Conservation (phyloP, 805 yeast genomes). For the Myxozyma sirexii region DNA sequence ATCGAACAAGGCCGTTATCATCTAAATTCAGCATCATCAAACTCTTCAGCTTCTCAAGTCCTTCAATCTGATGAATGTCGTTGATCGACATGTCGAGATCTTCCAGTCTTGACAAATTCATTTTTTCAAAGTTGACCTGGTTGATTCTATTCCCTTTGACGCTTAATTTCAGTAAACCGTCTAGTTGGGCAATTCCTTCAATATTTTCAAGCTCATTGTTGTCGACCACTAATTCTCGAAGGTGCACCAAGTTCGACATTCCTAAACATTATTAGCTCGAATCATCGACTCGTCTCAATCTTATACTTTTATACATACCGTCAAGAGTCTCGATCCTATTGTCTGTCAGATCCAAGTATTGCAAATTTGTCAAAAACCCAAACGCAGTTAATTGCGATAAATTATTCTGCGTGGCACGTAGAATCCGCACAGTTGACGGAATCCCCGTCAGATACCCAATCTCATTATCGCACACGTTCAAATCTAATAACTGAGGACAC, state of each 20-base stretch:
- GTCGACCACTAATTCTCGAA: conserved; percentile 50
- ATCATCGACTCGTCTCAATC: neutral
- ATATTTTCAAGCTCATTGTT: conserved; percentile 47
- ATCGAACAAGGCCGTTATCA: conserved; percentile 32
- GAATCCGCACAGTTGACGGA: conserved; percentile 45
- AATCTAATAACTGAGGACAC: conserved; percentile 47
- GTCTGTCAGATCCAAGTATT: conserved; percentile 46
- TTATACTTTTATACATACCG: conserved; percentile 26
- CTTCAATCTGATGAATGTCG: conserved; percentile 34
- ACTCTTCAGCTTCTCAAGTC: conserved; percentile 37
- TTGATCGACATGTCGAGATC: conserved; percentile 38
- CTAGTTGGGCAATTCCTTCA: conserved; percentile 47
- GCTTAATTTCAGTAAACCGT: conserved; percentile 39
- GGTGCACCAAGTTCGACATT: conserved; percentile 44
- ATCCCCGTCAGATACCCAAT: conserved; percentile 51
- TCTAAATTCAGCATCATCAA: conserved; percentile 47
- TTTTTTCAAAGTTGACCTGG: conserved; percentile 32
- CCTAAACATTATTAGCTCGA: conserved; percentile 12
- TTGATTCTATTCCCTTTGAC: conserved; percentile 37
- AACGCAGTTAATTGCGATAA: conserved; percentile 51
- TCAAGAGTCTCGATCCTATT: conserved; percentile 46
- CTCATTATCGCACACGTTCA: conserved; percentile 48
- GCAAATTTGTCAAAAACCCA: conserved; percentile 48
- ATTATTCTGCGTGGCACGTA: conserved; percentile 46
- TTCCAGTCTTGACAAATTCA: conserved; percentile 36